These are phyloP conservation scores for Mycotypha africana DNA, from an alignment of 371 early-diverging fungal genomes.

Conservation along the genomic window DNA sequence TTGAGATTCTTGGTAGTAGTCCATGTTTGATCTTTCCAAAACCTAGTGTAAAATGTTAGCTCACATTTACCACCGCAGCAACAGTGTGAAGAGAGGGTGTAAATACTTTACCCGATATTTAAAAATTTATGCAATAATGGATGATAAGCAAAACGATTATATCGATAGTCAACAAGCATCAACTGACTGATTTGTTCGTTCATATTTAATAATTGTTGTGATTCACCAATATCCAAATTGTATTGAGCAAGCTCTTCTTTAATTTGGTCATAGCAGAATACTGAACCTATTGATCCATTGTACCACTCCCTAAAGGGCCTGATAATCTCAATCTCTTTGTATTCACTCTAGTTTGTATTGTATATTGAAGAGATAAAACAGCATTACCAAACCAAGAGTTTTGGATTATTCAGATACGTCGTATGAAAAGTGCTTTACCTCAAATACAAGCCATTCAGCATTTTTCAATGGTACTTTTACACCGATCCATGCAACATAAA, in stretches of 20 bases:
- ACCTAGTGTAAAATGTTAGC: conserved; percentile 28
- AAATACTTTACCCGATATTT: conserved; percentile 44
- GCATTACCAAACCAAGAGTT: too few relatives aligned
- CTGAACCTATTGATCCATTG: conserved; percentile 63
- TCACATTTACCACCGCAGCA: neutral
- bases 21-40: conserved; percentile 78
- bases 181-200: conserved; percentile 30
- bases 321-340: conserved; percentile 60
- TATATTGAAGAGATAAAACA: too few relatives aligned
- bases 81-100: neutral
- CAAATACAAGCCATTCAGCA: conserved; percentile 67
- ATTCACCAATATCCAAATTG: conserved; percentile 14
- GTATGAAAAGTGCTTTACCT: too few relatives aligned
- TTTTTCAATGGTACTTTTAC: conserved; percentile 48
- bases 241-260: conserved; percentile 30
- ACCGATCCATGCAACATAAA: conserved; percentile 68
- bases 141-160: conserved; percentile 82
- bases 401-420: neutral
- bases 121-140: conserved; percentile 70
- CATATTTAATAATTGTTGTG: conserved; percentile 22
- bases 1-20: conserved; percentile 39
- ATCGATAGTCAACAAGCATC: conserved; percentile 72
- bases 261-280: conserved; percentile 51
- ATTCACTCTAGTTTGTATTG: conserved; percentile 81
- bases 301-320: conserved; percentile 54